Conservation (phyloP, 768 basidiomycete genomes). For the Sporobolomyces roseus region DNA sequence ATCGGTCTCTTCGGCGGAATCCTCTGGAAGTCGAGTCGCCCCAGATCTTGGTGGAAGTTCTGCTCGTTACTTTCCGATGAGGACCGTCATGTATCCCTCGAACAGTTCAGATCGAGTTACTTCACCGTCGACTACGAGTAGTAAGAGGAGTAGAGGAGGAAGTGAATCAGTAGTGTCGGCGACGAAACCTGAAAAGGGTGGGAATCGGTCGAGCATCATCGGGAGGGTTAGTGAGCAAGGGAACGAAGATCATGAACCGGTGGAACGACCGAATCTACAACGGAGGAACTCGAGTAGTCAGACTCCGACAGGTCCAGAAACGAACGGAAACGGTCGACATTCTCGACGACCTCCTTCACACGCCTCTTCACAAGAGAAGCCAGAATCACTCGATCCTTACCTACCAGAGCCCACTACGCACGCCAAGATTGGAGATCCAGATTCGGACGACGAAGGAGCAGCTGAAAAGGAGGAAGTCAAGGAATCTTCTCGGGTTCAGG, state of each 20-base stretch:
- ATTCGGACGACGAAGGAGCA: conserved; percentile 19
- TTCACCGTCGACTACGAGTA: background rate
- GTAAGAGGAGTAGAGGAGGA: background rate
- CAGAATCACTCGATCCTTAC: conserved; percentile 29
- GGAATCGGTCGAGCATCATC: background rate
- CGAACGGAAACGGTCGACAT: background rate
- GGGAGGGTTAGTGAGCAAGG: conserved; percentile 12
- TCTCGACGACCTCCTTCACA: background rate
- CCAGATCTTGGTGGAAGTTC: conserved; percentile 24
- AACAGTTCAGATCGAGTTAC: background rate
- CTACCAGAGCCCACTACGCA: conserved; percentile 31
- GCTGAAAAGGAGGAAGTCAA: background rate
- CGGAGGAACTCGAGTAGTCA: conserved; percentile 7
- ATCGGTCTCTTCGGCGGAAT: conserved; percentile 21
- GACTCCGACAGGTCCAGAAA: background rate
- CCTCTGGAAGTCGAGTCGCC: conserved; percentile 3
- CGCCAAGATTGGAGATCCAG: conserved; percentile 29
- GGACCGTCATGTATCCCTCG: conserved; percentile 34
- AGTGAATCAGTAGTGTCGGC: background rate
- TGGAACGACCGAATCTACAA: background rate
- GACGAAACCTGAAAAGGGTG: background rate
- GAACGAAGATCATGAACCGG: background rate
- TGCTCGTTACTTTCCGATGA: conserved; percentile 31
- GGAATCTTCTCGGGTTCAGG: conserved; percentile 4
- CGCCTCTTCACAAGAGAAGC: background rate